phyloP scores from a whole-genome alignment of 2,329 filamentous ascomycete genomes.

The Trichophyton equinum region DNA sequence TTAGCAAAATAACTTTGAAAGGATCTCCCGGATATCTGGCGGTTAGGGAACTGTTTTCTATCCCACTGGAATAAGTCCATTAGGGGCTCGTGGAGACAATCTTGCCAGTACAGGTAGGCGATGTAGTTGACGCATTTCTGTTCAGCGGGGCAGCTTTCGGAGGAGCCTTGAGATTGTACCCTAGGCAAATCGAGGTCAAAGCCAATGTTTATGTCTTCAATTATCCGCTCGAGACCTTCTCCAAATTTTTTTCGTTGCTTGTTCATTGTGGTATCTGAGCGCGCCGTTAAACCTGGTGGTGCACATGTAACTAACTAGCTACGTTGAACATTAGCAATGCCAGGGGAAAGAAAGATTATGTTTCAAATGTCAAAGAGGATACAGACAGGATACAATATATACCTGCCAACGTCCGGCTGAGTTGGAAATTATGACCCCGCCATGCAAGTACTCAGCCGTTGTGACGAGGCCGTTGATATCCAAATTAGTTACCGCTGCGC shows the following conservation, averaged over 20 bases:
- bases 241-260: constrained; percentile 11
- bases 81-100: constrained; percentile 17
- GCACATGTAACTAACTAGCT: not conserved
- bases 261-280: not conserved
- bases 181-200: constrained; percentile 22
- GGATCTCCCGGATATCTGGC: not conserved
- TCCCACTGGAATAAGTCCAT: constrained; percentile 24
- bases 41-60: constrained; percentile 4
- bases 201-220: constrained; percentile 24
- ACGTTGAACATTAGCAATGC: not conserved
- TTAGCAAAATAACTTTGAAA: not conserved
- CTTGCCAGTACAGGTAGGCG: constrained; percentile 21
- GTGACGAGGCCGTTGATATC: not conserved
- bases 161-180: constrained; percentile 12
- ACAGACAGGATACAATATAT: not conserved
- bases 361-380: not conserved
- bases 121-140: constrained; percentile 21
- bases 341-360: not conserved
- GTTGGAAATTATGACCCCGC: not conserved
- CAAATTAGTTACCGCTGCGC: not conserved
- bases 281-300: not conserved
- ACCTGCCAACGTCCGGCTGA: not conserved
- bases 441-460: not conserved
- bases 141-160: constrained; percentile 13
- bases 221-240: constrained; percentile 17